Evolutionary conservation across 116 monocot genomes (phyloP).

Genomic region (Posidonia oceanica): DNA sequence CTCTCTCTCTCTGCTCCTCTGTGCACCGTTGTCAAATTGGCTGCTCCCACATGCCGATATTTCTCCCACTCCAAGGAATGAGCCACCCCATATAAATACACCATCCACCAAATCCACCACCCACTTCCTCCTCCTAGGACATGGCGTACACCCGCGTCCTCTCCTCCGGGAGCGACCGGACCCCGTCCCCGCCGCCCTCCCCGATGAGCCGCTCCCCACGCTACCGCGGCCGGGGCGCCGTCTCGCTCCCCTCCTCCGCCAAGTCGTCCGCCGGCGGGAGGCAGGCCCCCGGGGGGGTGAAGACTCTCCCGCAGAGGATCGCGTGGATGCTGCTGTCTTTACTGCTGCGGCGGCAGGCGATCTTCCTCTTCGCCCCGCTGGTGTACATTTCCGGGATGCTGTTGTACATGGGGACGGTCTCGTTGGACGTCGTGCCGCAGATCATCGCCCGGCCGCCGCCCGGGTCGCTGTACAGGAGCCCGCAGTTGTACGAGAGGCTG

Average conservation of each 20-base stretch:
- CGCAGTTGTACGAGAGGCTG: conserved; percentile 61
- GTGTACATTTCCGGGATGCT: conserved; percentile 86
- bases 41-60: no score
- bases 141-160: conserved; percentile 14
- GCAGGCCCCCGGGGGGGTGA: neutral
- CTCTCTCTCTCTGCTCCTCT: no score
- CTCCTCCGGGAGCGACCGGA: conserved; percentile 1
- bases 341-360: conserved; percentile 69
- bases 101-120: neutral
- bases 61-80: no score
- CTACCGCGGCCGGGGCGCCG: neutral
- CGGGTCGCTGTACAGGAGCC: conserved; percentile 80
- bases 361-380: conserved; percentile 90
- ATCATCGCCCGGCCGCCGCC: conserved; percentile 51
- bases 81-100: no score
- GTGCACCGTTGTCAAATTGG: no score
- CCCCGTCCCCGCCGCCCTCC: conserved; percentile 9
- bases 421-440: conserved; percentile 65
- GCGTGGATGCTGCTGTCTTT: conserved; percentile 46
- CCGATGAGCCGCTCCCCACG: conserved; percentile 11
- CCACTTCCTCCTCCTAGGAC: neutral
- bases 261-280: neutral
- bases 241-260: neutral
- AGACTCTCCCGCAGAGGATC: conserved; percentile 27
- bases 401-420: conserved; percentile 79